Conservation (phyloP, 2,329 filamentous ascomycete genomes). For the Penicillium sp. region DNA sequence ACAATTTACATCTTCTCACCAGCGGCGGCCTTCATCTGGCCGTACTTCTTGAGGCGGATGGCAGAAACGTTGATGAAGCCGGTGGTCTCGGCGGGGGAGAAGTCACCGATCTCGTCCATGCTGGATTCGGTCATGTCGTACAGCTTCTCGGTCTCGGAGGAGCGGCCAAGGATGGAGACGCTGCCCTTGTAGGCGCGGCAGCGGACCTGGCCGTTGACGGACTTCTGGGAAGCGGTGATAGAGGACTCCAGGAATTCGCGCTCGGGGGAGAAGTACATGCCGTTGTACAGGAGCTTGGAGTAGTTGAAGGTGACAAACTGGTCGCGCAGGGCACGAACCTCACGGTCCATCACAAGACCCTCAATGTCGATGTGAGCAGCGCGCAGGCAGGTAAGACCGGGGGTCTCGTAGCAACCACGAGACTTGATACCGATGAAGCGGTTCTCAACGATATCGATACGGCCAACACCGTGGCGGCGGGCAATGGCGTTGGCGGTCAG, state of each 20-base stretch:
- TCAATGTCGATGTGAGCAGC: slow-evolving; percentile 39
- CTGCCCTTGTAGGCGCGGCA: slow-evolving; percentile 66
- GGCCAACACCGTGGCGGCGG: slow-evolving; percentile 69
- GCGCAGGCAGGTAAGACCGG: slow-evolving; percentile 34
- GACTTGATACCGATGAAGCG: slow-evolving; percentile 77
- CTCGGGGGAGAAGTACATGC: slow-evolving; percentile 65
- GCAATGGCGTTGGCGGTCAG: slow-evolving; percentile 69
- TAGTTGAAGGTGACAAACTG: slow-evolving; percentile 68
- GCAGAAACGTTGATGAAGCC: slow-evolving; percentile 54
- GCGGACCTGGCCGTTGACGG: slow-evolving; percentile 62
- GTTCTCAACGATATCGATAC: slow-evolving; percentile 82
- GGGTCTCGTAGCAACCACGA: slow-evolving; percentile 72
- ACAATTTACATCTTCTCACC: slow-evolving; percentile 32
- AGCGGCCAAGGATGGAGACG: slow-evolving; percentile 52
- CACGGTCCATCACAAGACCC: slow-evolving; percentile 65
- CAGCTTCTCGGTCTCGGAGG: slow-evolving; percentile 66
- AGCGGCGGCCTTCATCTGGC: slow-evolving; percentile 38
- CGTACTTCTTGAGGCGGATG: slow-evolving; percentile 46
- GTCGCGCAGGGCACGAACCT: slow-evolving; percentile 67
- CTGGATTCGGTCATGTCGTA: slow-evolving; percentile 64
- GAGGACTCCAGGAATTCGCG: slow-evolving; percentile 64
- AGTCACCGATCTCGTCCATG: slow-evolving; percentile 71
- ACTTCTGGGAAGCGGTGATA: slow-evolving; percentile 30
- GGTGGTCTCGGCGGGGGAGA: slow-evolving; percentile 64
- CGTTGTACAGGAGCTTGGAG: slow-evolving; percentile 45